Evolutionary conservation across 768 basidiomycete genomes (phyloP).

Genomic region (Lactarius pseudohatsudake): DNA sequence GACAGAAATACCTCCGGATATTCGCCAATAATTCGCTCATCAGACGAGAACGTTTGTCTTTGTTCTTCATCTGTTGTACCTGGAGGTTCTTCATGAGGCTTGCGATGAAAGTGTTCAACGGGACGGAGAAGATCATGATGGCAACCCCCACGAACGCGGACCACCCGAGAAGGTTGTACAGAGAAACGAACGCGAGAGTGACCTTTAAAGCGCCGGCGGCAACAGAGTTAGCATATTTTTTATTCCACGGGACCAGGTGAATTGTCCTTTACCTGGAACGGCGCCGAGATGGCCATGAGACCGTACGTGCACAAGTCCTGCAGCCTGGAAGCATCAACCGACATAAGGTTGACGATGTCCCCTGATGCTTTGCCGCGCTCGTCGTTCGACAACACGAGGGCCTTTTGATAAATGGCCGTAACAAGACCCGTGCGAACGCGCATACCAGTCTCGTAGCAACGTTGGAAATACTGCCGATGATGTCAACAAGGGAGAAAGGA

Average conservation of each 20-base stretch:
- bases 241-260: neutral
- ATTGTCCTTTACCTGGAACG: constrained; percentile 60
- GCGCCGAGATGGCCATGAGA: constrained; percentile 81
- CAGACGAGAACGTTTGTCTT: constrained; percentile 76
- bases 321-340: constrained; percentile 76
- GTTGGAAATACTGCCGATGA: constrained; percentile 72
- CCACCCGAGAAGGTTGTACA: constrained; percentile 91
- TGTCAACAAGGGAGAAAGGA: constrained; percentile 6
- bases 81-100: constrained; percentile 72
- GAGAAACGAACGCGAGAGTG: constrained; percentile 81
- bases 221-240: neutral
- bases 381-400: constrained; percentile 82
- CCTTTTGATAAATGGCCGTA: constrained; percentile 81
- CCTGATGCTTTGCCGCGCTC: constrained; percentile 81
- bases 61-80: constrained; percentile 89
- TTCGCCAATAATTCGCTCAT: constrained; percentile 95
- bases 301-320: constrained; percentile 84
- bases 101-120: constrained; percentile 73
- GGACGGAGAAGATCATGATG: constrained; percentile 82
- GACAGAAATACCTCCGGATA: constrained; percentile 64
- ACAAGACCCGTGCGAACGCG: constrained; percentile 90
- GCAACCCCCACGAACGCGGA: constrained; percentile 86
- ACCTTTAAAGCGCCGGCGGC: constrained; percentile 48
- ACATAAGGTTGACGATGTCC: constrained; percentile 94
- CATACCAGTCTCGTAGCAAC: constrained; percentile 84